Conservation (phyloP, 2,329 filamentous ascomycete species). For the Diaporthe aspalathi region DNA sequence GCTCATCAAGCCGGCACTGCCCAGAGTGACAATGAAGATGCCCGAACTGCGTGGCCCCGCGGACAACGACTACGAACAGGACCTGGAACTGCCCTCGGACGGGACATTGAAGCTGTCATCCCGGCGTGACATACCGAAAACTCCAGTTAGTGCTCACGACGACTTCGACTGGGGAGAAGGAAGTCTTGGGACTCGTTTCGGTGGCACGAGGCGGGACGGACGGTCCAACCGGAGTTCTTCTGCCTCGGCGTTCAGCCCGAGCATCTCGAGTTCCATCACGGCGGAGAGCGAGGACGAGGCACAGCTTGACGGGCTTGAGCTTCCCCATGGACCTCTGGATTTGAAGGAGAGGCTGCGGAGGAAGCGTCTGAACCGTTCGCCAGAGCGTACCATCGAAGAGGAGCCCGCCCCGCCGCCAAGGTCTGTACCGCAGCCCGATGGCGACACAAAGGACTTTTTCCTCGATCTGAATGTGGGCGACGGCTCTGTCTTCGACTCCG, state of each 20-base stretch:
- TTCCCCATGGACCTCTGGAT: conserved; percentile 86
- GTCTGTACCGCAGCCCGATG: conserved; percentile 45
- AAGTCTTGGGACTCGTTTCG: conserved; percentile 89
- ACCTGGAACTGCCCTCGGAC: conserved; percentile 77
- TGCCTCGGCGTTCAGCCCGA: conserved; percentile 89
- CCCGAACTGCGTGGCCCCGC: conserved; percentile 40
- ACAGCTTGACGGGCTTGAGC: conserved; percentile 81
- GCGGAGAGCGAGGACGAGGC: conserved; percentile 94
- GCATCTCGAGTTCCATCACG: conserved; percentile 90
- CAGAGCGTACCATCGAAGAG: conserved; percentile 59
- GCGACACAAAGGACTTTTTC: conserved; percentile 81
- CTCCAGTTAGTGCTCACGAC: conserved; percentile 69
- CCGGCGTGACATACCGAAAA: conserved; percentile 70
- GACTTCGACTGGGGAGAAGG: conserved; percentile 96
- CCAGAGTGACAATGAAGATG: conserved; percentile 52
- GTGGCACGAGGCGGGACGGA: conserved; percentile 84
- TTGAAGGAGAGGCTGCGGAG: conserved; percentile 82
- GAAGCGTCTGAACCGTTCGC: conserved; percentile 71
- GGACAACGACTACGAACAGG: conserved; percentile 77
- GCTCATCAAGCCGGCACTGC: conserved; percentile 67
- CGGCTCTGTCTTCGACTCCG: conserved; percentile 82
- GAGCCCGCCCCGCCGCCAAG: conserved; percentile 41
- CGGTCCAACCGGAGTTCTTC: conserved; percentile 87
- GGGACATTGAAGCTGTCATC: conserved; percentile 74
- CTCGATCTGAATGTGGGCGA: conserved; percentile 88